A percentile compares a stretch with the other conserved stretches of the same genome.
phyloP scores from a whole-genome alignment of 2,329 filamentous ascomycete genomes.

The Fusarium sp. region DNA sequence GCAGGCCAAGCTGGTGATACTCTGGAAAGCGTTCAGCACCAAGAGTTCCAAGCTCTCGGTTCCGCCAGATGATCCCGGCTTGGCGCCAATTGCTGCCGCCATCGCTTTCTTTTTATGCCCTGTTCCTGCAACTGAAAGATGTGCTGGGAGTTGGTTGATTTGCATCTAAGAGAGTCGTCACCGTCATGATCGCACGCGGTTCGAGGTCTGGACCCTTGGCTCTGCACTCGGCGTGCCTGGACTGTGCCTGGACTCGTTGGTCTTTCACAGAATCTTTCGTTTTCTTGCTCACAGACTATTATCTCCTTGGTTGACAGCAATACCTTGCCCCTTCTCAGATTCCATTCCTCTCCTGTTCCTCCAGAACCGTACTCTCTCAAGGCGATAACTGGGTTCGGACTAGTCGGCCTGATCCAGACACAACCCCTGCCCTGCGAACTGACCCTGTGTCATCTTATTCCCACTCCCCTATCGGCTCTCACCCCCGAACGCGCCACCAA shows the following conservation, averaged over 20 bases:
- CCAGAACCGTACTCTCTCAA: neutral
- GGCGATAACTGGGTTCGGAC: neutral
- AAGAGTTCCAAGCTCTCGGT: conserved; percentile 20
- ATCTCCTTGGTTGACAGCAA: neutral
- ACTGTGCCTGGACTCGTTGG: neutral
- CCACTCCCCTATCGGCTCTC: conserved; percentile 13
- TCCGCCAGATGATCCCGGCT: conserved; percentile 31
- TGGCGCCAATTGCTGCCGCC: conserved; percentile 20
- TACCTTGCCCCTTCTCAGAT: neutral
- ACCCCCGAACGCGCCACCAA: conserved; percentile 33
- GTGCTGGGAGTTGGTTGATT: conserved; percentile 10
- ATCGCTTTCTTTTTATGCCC: conserved; percentile 4
- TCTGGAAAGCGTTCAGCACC: neutral
- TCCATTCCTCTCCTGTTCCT: neutral
- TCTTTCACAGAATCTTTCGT: neutral
- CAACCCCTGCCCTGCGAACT: conserved; percentile 33
- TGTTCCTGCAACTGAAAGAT: conserved; percentile 30
- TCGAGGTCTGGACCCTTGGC: neutral
- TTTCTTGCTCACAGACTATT: neutral
- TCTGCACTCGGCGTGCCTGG: conserved; percentile 22
- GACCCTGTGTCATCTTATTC: conserved; percentile 17
- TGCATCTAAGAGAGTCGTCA: conserved; percentile 10
- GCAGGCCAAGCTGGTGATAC: neutral
- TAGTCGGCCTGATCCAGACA: neutral
- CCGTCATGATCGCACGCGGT: conserved; percentile 9